These are phyloP conservation scores for Herpetospermum pedunculosum DNA, from an alignment of 306 rosid species.

Conservation along the genomic window DNA sequence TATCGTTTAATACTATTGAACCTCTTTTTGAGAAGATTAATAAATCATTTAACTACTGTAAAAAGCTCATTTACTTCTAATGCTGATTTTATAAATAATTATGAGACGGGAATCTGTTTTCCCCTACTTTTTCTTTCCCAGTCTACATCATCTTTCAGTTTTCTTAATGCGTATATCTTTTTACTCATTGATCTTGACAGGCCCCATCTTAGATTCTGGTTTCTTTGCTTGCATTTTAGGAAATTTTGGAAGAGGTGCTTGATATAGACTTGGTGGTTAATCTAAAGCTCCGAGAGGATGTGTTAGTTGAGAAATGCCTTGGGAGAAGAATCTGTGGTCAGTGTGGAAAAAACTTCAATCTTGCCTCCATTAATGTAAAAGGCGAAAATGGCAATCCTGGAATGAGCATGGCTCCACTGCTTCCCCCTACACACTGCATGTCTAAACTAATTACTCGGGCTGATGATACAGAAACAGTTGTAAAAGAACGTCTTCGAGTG, in stretches of 20 bases:
- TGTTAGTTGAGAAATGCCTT: constrained; percentile 81
- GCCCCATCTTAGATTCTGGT: neutral
- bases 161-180: neutral
- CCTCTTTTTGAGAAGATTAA: neutral
- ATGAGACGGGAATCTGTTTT: neutral
- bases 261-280: constrained; percentile 87
- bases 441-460: constrained; percentile 70
- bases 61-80: neutral
- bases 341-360: constrained; percentile 73
- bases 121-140: neutral
- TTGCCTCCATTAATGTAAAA: constrained; percentile 67
- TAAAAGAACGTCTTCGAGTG: constrained; percentile 71
- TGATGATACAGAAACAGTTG: constrained; percentile 69
- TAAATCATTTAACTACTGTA: neutral
- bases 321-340: constrained; percentile 83
- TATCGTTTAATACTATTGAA: neutral
- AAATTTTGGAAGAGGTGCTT: constrained; percentile 75
- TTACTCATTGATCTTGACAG: neutral
- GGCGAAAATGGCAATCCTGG: constrained; percentile 59
- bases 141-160: neutral
- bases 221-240: constrained; percentile 29
- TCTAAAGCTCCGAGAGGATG: constrained; percentile 81
- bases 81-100: neutral
- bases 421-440: constrained; percentile 79
- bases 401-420: constrained; percentile 85